Conservation (phyloP, 768 basidiomycete species). For the Boletus sensibilis region DNA sequence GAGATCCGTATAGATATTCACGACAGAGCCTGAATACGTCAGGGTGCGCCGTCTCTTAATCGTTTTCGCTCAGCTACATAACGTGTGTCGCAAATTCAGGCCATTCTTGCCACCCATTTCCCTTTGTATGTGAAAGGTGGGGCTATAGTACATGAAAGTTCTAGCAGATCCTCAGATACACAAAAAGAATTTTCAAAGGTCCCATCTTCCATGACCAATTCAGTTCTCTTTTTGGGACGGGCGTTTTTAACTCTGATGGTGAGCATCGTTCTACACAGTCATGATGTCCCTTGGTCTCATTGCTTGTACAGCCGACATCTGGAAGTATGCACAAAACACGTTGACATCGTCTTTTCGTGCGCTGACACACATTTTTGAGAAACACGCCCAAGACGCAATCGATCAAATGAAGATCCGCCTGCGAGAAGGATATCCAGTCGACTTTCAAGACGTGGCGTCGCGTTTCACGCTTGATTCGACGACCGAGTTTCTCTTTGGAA, state of each 20-base stretch:
- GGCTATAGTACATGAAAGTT: background rate
- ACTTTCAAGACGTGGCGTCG: slow-evolving; percentile 43
- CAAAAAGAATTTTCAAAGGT: slow-evolving; percentile 14
- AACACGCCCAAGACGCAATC: slow-evolving; percentile 35
- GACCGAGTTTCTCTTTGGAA: slow-evolving; percentile 55
- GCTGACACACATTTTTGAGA: slow-evolving; percentile 34
- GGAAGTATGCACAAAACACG: slow-evolving; percentile 33
- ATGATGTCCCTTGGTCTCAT: background rate
- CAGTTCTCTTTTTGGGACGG: slow-evolving; percentile 34
- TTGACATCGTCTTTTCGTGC: background rate
- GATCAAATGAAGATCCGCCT: slow-evolving; percentile 34
- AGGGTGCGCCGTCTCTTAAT: slow-evolving; percentile 28
- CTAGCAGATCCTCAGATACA: background rate
- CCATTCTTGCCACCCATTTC: slow-evolving; percentile 40
- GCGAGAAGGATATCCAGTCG: slow-evolving; percentile 38
- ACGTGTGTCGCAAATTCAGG: slow-evolving; percentile 20
- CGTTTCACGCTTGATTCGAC: slow-evolving; percentile 59
- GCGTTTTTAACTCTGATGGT: slow-evolving; percentile 45
- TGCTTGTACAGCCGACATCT: slow-evolving; percentile 30
- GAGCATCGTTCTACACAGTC: background rate
- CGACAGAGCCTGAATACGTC: slow-evolving; percentile 39
- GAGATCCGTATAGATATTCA: slow-evolving; percentile 31
- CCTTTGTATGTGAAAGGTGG: slow-evolving; percentile 37
- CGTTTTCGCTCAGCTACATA: background rate
- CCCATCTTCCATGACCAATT: slow-evolving; percentile 25